phyloP scores from a whole-genome alignment of 495 filamentous ascomycete genomes.

The Aspergillus bertholletiae region DNA sequence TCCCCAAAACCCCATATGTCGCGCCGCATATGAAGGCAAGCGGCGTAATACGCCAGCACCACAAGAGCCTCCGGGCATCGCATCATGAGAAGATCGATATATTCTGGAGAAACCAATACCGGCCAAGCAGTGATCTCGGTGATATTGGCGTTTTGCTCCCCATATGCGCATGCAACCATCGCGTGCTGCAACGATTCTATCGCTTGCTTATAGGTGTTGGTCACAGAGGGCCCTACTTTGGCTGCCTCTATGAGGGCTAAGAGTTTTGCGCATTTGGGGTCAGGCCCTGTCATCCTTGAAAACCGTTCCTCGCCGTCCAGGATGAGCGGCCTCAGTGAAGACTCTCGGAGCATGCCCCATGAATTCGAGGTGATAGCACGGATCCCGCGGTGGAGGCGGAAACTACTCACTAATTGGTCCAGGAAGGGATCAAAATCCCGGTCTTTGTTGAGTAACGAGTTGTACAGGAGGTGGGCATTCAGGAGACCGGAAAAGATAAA shows the following conservation, averaged over 20 bases:
- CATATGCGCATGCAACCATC: not conserved
- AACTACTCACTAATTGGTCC: slow-evolving; percentile 34
- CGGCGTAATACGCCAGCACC: slow-evolving; percentile 38
- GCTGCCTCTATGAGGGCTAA: slow-evolving; percentile 6
- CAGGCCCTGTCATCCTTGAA: not conserved
- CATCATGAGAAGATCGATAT: slow-evolving; percentile 24
- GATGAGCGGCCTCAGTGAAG: slow-evolving; percentile 11
- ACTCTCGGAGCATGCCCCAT: slow-evolving; percentile 20
- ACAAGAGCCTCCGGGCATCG: slow-evolving; percentile 38
- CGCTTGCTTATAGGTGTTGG: slow-evolving; percentile 12
- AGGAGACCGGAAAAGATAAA: slow-evolving; percentile 49
- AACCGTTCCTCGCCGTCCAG: not conserved
- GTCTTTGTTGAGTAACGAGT: slow-evolving; percentile 25
- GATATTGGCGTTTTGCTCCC: not conserved
- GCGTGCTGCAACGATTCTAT: slow-evolving; percentile 16
- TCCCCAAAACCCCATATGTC: slow-evolving; percentile 34
- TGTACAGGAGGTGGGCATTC: slow-evolving; percentile 45
- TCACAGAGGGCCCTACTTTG: slow-evolving; percentile 9
- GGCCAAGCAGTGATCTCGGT: slow-evolving; percentile 29
- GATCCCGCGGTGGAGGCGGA: slow-evolving; percentile 45
- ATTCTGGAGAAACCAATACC: slow-evolving; percentile 25
- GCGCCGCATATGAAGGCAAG: slow-evolving; percentile 28
- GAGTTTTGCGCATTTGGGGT: slow-evolving; percentile 4
- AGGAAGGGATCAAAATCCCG: slow-evolving; percentile 34
- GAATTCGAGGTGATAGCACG: slow-evolving; percentile 21